Conservation (phyloP, 306 rosid genomes). For the Quercus bicolor region DNA sequence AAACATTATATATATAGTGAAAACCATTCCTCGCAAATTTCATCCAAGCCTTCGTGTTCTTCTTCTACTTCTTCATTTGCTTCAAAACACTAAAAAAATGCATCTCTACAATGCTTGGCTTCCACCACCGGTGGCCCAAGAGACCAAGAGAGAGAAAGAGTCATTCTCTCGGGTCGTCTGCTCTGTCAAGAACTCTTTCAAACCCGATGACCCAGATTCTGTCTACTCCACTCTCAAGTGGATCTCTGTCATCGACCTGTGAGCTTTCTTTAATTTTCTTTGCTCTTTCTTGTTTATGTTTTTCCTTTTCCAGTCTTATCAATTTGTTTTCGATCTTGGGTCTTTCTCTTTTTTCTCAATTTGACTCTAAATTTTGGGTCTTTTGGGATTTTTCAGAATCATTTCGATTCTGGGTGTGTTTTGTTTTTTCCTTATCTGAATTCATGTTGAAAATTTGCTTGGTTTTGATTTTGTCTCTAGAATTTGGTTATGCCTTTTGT, state of each 20-base stretch:
- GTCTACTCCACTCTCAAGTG: constrained; percentile 81
- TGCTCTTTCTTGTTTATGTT: background rate
- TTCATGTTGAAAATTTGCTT: no score
- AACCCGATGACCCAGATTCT: constrained; percentile 75
- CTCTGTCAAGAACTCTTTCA: constrained; percentile 49
- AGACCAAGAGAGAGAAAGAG: constrained; percentile 58
- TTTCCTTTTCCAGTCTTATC: no score
- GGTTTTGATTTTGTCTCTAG: no score
- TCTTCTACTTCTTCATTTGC: background rate
- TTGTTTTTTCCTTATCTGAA: background rate
- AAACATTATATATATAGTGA: no score
- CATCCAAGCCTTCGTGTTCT: background rate
- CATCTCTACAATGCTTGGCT: constrained; percentile 99
- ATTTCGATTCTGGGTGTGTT: background rate
- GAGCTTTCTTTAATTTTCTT: constrained; percentile 20
- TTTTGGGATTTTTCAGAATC: background rate
- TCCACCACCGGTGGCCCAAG: constrained; percentile 86
- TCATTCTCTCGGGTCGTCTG: constrained; percentile 68
- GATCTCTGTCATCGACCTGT: constrained; percentile 95
- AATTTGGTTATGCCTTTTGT: no score
- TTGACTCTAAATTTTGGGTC: background rate
- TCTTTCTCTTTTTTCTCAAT: background rate
- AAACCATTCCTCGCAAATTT: background rate
- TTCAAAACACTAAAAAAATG: constrained; percentile 22
- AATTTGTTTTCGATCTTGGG: background rate